Percentiles rank a stretch among this genome's conserved stretches.
Conservation (phyloP, 805 yeast species). For the Vanderwaltozyma tropicalis region DNA sequence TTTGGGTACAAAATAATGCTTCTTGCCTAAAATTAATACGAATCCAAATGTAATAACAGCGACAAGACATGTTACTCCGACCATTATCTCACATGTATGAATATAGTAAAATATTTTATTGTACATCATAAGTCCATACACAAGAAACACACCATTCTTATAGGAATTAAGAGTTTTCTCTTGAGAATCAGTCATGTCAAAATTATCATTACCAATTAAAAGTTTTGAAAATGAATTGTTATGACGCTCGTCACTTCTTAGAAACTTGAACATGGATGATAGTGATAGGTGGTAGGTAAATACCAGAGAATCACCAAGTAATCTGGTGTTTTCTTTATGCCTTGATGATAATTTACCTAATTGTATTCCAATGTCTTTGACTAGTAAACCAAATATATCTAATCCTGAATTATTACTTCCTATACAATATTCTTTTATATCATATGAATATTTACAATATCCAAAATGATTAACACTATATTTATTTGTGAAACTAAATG, state of each 20-base stretch:
- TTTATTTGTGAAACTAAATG: slow-evolving; percentile 13
- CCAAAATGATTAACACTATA: slow-evolving; percentile 22
- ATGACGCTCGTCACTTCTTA: slow-evolving; percentile 9
- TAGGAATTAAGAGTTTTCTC: slow-evolving; percentile 4
- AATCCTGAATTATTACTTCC: slow-evolving; percentile 14
- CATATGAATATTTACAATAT: slow-evolving; percentile 16
- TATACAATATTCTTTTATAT: slow-evolving; percentile 13
- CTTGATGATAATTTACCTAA: slow-evolving; percentile 15
- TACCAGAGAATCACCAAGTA: slow-evolving; percentile 20
- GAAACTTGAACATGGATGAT: slow-evolving; percentile 11
- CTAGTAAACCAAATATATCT: slow-evolving; percentile 19
- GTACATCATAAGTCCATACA: slow-evolving; percentile 8
- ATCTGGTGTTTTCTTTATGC: slow-evolving; percentile 10
- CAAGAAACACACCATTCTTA: slow-evolving; percentile 11
- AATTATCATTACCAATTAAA: slow-evolving; percentile 6
- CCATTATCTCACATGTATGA: slow-evolving; percentile 8
- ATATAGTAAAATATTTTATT: slow-evolving; percentile 7
- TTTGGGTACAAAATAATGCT: slow-evolving; percentile 5
- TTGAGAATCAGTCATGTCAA: slow-evolving; percentile 1
- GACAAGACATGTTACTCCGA: slow-evolving; percentile 4
- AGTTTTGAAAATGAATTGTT: slow-evolving; percentile 13
- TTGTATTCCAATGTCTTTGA: slow-evolving; percentile 25
- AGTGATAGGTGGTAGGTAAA: slow-evolving; percentile 18
- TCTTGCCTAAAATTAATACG: slow-evolving; percentile 5
- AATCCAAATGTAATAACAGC: slow-evolving; percentile 9